Base-by-base conservation (phyloP, 495 filamentous ascomycete species). In the Xylaria telfairii region DNA sequence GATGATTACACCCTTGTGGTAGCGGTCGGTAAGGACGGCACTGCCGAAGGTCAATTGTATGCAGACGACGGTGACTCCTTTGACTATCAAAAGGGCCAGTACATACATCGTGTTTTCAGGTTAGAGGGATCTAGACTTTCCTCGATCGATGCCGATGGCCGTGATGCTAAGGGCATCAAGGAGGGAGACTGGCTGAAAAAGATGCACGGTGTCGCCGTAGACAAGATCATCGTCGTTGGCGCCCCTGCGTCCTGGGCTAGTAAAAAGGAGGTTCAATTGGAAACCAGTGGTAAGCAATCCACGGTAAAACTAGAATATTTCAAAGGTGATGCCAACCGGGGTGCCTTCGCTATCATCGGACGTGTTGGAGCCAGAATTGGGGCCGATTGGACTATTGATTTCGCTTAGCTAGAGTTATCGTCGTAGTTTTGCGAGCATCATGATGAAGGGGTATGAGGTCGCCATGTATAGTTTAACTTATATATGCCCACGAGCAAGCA, bases 1-100 rank as follows among this genome's bases (percentile, higher is more conserved):
- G 96, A 99, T 77, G 94, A 95, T 7, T 97, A 97, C 81, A 98
- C 96, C 10, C 87, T 99, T 2, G 89, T 98, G 46, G 83, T 98
- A 5, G 87, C 90, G 1, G 82, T 97, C n/a, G 83, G 87, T 73
- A 88, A 90, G 75, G 84, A 89, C 41, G 90, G 90, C 54, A 86
- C 88, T 64, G 94, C 96, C 0, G 89, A 92, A 62, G 96, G 96
- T 34, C 88, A 89, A 5, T 81, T 99, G 34, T 99, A 98, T 74
- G 83, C 96, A 60, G 96, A 98, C 75, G 96, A 99, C 73, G 96
- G 96, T 32, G 94, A 97, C 82, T 92, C 91, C 0, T 98, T 93
- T 70, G 92, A 97, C 49, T 96, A 92, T 77, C 81, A 97, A 78
- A 83, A 87, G 61, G 96, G 95, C 15, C 92, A 90, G 37, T 97